Evolutionary conservation across 306 rosid genomes (phyloP).

Genomic region (Datisca glomerata): DNA sequence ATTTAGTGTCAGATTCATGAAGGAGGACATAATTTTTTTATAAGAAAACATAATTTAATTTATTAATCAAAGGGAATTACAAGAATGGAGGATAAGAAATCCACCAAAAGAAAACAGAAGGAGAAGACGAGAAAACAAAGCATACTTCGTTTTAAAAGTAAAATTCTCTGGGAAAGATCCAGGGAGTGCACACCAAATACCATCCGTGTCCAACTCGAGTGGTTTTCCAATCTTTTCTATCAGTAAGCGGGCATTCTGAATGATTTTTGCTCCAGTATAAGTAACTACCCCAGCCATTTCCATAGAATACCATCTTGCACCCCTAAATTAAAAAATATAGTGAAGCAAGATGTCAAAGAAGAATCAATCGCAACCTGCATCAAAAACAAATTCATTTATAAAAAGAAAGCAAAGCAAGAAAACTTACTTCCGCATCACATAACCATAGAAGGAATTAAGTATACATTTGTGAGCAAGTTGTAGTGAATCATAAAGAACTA

Average conservation of each 20-base stretch:
- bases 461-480: conserved; percentile 18
- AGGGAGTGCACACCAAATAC: conserved; percentile 98
- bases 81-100: too few species aligned
- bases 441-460: conserved; percentile 14
- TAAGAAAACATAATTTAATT: too few species aligned
- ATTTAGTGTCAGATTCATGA: too few species aligned
- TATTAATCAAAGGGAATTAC: too few species aligned
- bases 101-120: too few species aligned
- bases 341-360: conserved; percentile 8
- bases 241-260: conserved; percentile 89
- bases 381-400: neutral
- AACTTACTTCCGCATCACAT: conserved; percentile 14
- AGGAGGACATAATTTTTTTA: too few species aligned
- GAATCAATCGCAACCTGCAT: neutral
- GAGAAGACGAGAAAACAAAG: too few species aligned
- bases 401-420: conserved; percentile 10
- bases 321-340: conserved; percentile 51
- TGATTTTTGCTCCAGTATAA: conserved; percentile 98
- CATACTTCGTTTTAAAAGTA: conserved; percentile 83
- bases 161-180: conserved; percentile 97
- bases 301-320: conserved; percentile 99
- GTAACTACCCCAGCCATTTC: conserved; percentile 99
- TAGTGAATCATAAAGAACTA: conserved; percentile 76
- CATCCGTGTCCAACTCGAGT: conserved; percentile 94
- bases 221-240: conserved; percentile 98